Evolutionary conservation across 2,329 filamentous ascomycete species (phyloP).

Genomic region (Sporothrix brasiliensis): DNA sequence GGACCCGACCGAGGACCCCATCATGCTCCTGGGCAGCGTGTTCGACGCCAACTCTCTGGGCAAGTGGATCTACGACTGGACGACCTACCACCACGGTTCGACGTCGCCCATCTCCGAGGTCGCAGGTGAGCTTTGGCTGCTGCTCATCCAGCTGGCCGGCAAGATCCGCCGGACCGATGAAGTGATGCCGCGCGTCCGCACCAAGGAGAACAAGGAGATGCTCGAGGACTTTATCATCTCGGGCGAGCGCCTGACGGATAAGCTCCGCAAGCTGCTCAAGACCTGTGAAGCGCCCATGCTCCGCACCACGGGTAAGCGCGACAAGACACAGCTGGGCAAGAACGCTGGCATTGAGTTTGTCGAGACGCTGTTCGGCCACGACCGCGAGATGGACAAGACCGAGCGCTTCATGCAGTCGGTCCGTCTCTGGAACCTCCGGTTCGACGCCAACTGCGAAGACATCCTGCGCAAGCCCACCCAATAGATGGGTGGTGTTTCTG

Average conservation of each 20-base stretch:
- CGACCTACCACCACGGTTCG: conserved; percentile 83
- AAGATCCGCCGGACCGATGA: conserved; percentile 93
- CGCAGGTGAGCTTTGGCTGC: conserved; percentile 91
- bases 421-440: conserved; percentile 86
- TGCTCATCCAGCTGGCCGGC: conserved; percentile 89
- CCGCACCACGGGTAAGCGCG: conserved; percentile 75
- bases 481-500: conserved; percentile 44
- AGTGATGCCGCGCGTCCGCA: conserved; percentile 70
- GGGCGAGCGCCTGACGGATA: conserved; percentile 82
- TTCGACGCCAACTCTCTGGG: conserved; percentile 97
- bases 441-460: conserved; percentile 93
- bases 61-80: conserved; percentile 99
- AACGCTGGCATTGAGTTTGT: conserved; percentile 95
- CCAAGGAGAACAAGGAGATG: conserved; percentile 73
- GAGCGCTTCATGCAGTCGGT: conserved; percentile 91
- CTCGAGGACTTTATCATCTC: conserved; percentile 89
- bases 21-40: conserved; percentile 90
- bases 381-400: conserved; percentile 84
- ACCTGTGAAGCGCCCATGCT: conserved; percentile 94
- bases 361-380: conserved; percentile 89
- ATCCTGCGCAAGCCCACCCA: conserved; percentile 68
- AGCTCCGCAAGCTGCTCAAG: conserved; percentile 84
- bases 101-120: conserved; percentile 84
- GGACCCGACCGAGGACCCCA: conserved; percentile 92
- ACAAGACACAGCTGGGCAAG: conserved; percentile 78